A percentile compares a stretch with the other conserved stretches of the same genome.
Evolutionary conservation across 1,139 yeast species (phyloP).

Genomic region (Kurtzmaniella quercitrusa): DNA sequence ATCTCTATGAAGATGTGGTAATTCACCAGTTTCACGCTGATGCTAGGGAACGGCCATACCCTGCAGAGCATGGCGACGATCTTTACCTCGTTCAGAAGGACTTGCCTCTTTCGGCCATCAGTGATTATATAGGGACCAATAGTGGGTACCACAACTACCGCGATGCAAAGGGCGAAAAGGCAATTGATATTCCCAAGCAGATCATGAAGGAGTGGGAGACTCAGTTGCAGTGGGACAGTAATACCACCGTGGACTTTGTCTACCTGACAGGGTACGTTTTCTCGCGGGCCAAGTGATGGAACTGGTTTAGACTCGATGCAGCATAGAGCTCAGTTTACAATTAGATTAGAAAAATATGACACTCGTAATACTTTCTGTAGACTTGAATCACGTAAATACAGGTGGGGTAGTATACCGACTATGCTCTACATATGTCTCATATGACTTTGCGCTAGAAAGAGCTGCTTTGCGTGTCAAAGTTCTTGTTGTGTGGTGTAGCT

Average conservation of each 20-base stretch:
- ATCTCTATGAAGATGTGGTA: conserved; percentile 22
- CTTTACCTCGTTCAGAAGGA: conserved; percentile 20
- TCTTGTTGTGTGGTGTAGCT: too few relatives aligned
- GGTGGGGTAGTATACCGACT: too few relatives aligned
- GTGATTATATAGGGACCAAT: conserved; percentile 32
- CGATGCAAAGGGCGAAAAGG: conserved; percentile 24
- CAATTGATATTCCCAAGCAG: conserved; percentile 15
- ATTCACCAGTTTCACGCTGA: conserved; percentile 24
- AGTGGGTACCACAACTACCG: conserved; percentile 34
- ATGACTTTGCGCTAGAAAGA: too few relatives aligned
- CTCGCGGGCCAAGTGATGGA: conserved; percentile 17
- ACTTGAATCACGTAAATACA: too few relatives aligned
- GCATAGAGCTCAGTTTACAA: too few relatives aligned
- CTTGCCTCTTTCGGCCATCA: conserved; percentile 20
- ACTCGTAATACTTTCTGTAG: too few relatives aligned
- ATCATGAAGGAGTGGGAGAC: conserved; percentile 22
- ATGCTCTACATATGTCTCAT: too few relatives aligned
- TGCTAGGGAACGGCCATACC: conserved; percentile 11
- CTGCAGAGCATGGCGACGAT: conserved; percentile 16
- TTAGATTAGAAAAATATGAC: too few relatives aligned
- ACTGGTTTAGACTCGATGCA: too few relatives aligned
- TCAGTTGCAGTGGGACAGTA: conserved; percentile 28
- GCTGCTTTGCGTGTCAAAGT: too few relatives aligned
- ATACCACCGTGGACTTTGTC: conserved; percentile 23
- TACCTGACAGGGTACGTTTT: conserved; percentile 43